Base-by-base conservation (phyloP, 2,329 filamentous ascomycete genomes). In the Aspergillus tubingensis region DNA sequence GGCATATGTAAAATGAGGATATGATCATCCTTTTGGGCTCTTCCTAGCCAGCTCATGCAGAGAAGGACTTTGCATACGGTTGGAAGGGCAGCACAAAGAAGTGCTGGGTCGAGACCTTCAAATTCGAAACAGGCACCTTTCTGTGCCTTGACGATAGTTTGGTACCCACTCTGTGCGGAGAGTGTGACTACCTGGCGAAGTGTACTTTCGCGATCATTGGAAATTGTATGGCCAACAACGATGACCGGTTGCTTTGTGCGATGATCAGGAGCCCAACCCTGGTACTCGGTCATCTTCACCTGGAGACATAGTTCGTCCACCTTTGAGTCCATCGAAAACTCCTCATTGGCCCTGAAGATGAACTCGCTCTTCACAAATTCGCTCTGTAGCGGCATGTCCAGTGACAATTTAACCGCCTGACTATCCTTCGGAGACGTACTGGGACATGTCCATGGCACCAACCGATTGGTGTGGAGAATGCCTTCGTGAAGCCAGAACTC, bases 401-500 rank as follows among this genome's bases (percentile, higher is more conserved):
- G 17, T 13, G 41, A 10, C 17, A 44, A 6, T 5, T 23, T 5
- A 2, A 44, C 41, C 8, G 19, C 6, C n/a, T 43, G 8, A 21
- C 17, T 19, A 21, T 13, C 41, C 5, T 21, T 36, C 11, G 32
- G 41, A 13, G 17, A 23, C 13, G 10, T 44, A 44, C 19, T n/a
- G 5, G 41, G 41, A 2, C 41, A 44, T 44, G 19, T 10, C 41
- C 41, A 44, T 10, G 49, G 27, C 13, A 36, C 8, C 13, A 58
- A 17, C 2, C 57, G 49, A 25, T 8, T 27, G 5, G 53, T 47
- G 13, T 58, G 36, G 8, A 53, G 23, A 11, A 17, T 39, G 11
- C 39, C 49, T 10, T 38, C 11, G 27, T 58, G 57, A 27, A 53
- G 57, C 57, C 57, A 58, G 39, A 47, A 58, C 39, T 58, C 57